phyloP scores from a whole-genome alignment of 2,329 filamentous ascomycete species.

The Fusarium pseudograminearum region DNA sequence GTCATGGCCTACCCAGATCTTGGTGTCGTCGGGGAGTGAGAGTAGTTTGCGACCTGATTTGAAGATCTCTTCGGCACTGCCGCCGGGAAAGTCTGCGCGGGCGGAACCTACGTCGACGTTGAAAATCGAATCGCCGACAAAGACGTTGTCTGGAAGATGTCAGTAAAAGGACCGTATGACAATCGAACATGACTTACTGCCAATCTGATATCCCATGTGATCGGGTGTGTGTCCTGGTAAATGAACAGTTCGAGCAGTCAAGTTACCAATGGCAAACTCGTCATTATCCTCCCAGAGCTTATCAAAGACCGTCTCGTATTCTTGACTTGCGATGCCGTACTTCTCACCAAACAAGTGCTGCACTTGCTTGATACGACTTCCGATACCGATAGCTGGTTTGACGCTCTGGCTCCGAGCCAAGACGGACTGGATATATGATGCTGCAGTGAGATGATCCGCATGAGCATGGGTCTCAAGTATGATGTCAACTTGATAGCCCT shows the following conservation, averaged over 20 bases:
- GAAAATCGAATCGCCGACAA: slow-evolving; percentile 67
- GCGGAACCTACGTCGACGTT: slow-evolving; percentile 65
- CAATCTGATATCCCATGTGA: slow-evolving; percentile 69
- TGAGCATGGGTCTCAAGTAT: slow-evolving; percentile 74
- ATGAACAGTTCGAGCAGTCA: slow-evolving; percentile 62
- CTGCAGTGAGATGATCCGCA: slow-evolving; percentile 70
- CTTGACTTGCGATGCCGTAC: slow-evolving; percentile 60
- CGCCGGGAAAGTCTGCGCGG: slow-evolving; percentile 67
- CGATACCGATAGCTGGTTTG: slow-evolving; percentile 64
- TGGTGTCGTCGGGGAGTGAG: slow-evolving; percentile 56
- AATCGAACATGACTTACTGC: slow-evolving; percentile 47
- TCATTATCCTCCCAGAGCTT: slow-evolving; percentile 66
- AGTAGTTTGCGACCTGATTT: slow-evolving; percentile 59
- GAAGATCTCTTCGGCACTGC: slow-evolving; percentile 59
- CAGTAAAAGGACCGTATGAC: fast-evolving
- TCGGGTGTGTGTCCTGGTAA: slow-evolving; percentile 72
- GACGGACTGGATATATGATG: slow-evolving; percentile 65
- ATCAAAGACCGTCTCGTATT: slow-evolving; percentile 64
- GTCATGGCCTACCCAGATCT: slow-evolving; percentile 67
- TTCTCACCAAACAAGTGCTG: slow-evolving; percentile 62
- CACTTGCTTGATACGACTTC: slow-evolving; percentile 64
- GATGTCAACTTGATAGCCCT: slow-evolving; percentile 61
- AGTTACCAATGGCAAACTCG: slow-evolving; percentile 61
- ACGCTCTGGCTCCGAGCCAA: slow-evolving; percentile 53
- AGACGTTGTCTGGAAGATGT: slow-evolving; percentile 55